phyloP scores from a whole-genome alignment of 495 filamentous ascomycete species.

The Penicillium mononematosum region DNA sequence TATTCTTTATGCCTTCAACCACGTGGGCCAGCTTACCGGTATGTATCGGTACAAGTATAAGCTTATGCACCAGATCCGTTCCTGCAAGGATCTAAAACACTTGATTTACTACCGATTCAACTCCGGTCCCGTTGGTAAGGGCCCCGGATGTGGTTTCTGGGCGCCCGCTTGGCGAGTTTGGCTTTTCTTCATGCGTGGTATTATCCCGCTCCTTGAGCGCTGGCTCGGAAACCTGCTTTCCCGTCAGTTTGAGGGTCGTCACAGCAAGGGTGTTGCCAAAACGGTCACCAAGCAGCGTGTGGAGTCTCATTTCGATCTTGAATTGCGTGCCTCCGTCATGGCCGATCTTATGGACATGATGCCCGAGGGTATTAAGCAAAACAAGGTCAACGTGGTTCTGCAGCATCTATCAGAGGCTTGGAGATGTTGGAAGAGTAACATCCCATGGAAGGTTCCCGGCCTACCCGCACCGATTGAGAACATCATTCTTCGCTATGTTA shows the following conservation, averaged over 20 bases:
- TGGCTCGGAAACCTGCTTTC: constrained; percentile 98
- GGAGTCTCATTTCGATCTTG: constrained; percentile 97
- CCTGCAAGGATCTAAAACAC: constrained; percentile 99
- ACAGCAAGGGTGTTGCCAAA: constrained; percentile 99
- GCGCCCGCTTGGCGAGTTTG: constrained; percentile 98
- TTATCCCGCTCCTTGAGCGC: constrained; percentile 92
- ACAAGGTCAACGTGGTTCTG: constrained; percentile 97
- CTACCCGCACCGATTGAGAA: constrained; percentile 97
- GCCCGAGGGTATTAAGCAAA: constrained; percentile 99
- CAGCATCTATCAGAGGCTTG: constrained; percentile 98
- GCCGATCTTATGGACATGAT: constrained; percentile 99
- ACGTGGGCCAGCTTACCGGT: constrained; percentile 96
- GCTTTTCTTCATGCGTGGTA: constrained; percentile 99
- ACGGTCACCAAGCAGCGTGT: constrained; percentile 99
- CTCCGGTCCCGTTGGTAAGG: constrained; percentile 94
- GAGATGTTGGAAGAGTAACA: constrained; percentile 99
- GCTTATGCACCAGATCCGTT: constrained; percentile 99
- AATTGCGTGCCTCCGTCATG: constrained; percentile 97
- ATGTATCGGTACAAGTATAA: constrained; percentile 99
- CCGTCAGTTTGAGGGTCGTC: constrained; percentile 96
- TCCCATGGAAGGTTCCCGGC: constrained; percentile 98
- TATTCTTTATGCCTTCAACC: constrained; percentile 98
- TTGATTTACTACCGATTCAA: constrained; percentile 99
- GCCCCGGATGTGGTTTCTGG: constrained; percentile 99
- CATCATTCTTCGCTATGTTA: constrained; percentile 96